Evolutionary conservation across 2,329 filamentous ascomycete species (phyloP).

Genomic region (Dothideomycetes sp.): DNA sequence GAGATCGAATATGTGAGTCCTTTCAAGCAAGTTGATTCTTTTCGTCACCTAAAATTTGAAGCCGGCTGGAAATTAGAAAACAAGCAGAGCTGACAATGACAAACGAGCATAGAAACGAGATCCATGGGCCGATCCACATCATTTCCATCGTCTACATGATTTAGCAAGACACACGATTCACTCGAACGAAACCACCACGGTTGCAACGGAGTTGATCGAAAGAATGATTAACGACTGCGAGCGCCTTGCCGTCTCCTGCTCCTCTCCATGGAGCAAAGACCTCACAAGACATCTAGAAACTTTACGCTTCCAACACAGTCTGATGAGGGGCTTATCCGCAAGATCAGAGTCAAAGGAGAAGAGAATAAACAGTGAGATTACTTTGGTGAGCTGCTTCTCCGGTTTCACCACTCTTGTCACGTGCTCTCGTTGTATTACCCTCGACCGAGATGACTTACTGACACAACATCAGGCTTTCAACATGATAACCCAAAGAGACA

Average conservation of each 20-base stretch:
- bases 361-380: background rate
- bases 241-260: background rate
- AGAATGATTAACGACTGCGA: background rate
- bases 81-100: no score
- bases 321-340: background rate
- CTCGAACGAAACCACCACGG: background rate
- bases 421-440: background rate
- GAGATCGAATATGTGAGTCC: no score
- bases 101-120: no score
- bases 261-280: background rate
- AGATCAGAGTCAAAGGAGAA: background rate
- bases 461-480: constrained; percentile 26
- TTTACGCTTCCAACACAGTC: background rate
- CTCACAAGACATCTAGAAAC: background rate
- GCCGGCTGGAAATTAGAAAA: no score
- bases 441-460: no score
- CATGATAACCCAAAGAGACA: constrained; percentile 32
- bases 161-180: background rate
- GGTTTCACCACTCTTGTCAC: no score
- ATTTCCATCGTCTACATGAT: background rate
- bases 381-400: background rate
- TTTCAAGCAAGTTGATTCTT: no score
- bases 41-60: no score
- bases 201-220: background rate
- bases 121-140: no score